phyloP scores from a whole-genome alignment of 352 stramenopile genomes.

The Phytopythium sindhum region DNA sequence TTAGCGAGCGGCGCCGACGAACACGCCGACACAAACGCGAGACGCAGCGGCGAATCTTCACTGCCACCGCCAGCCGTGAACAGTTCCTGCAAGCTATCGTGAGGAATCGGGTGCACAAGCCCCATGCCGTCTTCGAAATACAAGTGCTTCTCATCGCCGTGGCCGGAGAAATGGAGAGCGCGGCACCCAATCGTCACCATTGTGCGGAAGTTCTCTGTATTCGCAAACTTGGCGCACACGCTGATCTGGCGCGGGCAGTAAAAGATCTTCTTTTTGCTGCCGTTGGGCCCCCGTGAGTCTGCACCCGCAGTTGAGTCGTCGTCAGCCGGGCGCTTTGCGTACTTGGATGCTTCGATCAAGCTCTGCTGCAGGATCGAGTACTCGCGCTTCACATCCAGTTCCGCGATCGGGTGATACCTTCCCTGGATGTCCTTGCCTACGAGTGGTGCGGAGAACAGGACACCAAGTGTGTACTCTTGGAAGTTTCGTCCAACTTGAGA shows the following conservation, averaged over 20 bases:
- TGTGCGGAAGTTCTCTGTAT: constrained; percentile 90
- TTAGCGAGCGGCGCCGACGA: constrained; percentile 72
- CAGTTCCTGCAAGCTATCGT: constrained; percentile 63
- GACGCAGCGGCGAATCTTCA: constrained; percentile 46
- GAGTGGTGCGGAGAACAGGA: constrained; percentile 93
- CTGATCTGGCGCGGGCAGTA: constrained; percentile 82
- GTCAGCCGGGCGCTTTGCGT: constrained; percentile 36
- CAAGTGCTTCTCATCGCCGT: constrained; percentile 90
- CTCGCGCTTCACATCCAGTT: constrained; percentile 77
- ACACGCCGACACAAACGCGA: constrained; percentile 82
- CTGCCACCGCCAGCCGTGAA: constrained; percentile 48
- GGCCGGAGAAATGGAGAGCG: constrained; percentile 94
- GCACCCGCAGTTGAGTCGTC: not conserved
- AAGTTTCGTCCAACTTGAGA: constrained; percentile 55
- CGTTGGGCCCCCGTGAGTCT: constrained; percentile 9
- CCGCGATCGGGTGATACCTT: constrained; percentile 89
- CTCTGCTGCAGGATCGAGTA: constrained; percentile 81
- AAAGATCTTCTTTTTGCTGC: constrained; percentile 34
- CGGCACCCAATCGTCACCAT: constrained; percentile 90
- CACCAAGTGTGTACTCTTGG: constrained; percentile 83
- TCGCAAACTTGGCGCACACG: constrained; percentile 93
- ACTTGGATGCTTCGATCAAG: constrained; percentile 67
- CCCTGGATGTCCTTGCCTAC: constrained; percentile 89
- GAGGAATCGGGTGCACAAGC: constrained; percentile 71
- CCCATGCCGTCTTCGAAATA: constrained; percentile 94